A percentile compares a stretch with the other conserved stretches of the same genome.
Evolutionary conservation across 371 early-diverging fungal genomes (phyloP).

Genomic region (Mortierella sp.): DNA sequence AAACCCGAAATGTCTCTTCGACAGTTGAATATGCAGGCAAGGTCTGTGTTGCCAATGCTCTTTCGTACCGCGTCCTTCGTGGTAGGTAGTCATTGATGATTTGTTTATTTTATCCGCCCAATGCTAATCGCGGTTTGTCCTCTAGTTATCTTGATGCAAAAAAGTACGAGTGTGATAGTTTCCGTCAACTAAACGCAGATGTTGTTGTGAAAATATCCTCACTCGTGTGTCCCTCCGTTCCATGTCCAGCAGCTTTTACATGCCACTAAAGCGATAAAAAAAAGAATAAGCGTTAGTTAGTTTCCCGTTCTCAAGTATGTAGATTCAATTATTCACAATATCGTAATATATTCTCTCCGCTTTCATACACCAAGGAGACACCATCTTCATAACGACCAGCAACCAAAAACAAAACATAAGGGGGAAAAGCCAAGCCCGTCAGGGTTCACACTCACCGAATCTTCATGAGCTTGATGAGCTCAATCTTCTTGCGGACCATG

Average conservation of each 20-base stretch:
- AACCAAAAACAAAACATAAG: neutral
- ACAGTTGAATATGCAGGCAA: too few relatives aligned
- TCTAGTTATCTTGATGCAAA: conserved; percentile 9
- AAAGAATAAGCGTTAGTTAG: neutral
- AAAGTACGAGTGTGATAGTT: neutral
- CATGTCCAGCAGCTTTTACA: neutral
- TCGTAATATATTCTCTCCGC: neutral
- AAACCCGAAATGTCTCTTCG: neutral
- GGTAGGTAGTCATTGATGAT: neutral
- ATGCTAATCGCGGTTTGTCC: neutral
- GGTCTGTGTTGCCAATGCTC: neutral
- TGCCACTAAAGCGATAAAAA: neutral
- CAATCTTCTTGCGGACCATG: conserved; percentile 58
- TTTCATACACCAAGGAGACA: neutral
- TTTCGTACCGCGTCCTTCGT: neutral
- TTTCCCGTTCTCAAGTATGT: neutral
- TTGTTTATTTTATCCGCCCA: neutral
- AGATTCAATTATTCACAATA: neutral
- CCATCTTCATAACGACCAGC: too few relatives aligned
- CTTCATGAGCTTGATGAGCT: conserved; percentile 57
- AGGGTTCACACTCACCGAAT: conserved; percentile 35
- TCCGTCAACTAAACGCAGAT: neutral
- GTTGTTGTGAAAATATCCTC: neutral
- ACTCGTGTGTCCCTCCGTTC: neutral
- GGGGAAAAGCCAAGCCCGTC: neutral